Percentiles rank a stretch among this genome's conserved stretches.
Conservation (phyloP, 768 basidiomycete species). For the Hysterangium stoloniferum region DNA sequence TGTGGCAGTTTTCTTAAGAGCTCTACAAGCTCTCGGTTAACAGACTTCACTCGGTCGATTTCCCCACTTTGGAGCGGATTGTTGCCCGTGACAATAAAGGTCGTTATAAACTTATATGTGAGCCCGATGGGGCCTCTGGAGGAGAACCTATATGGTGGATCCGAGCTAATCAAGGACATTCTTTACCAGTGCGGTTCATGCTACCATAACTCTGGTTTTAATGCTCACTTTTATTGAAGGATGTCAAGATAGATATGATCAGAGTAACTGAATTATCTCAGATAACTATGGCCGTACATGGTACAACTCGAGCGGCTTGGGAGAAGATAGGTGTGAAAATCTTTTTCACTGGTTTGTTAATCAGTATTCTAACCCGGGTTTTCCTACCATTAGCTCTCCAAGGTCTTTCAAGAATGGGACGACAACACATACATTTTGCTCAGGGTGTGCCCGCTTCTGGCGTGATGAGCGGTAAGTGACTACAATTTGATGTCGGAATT, state of each 20-base stretch:
- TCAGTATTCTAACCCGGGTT: slow-evolving; percentile 1
- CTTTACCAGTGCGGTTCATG: slow-evolving; percentile 50
- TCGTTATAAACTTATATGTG: slow-evolving; percentile 51
- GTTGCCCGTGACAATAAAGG: slow-evolving; percentile 62
- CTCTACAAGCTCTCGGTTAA: slow-evolving; percentile 54
- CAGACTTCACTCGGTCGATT: slow-evolving; percentile 54
- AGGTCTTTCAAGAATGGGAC: slow-evolving; percentile 76
- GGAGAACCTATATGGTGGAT: slow-evolving; percentile 67
- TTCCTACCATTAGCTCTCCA: slow-evolving; percentile 40
- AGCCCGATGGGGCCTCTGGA: slow-evolving; percentile 30
- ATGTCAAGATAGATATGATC: slow-evolving; percentile 58
- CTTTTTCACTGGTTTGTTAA: not conserved
- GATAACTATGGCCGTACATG: slow-evolving; percentile 79
- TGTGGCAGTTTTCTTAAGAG: slow-evolving; percentile 3
- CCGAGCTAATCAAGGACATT: slow-evolving; percentile 86
- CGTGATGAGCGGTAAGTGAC: slow-evolving; percentile 63
- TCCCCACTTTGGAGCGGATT: slow-evolving; percentile 48
- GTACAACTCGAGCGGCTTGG: slow-evolving; percentile 69
- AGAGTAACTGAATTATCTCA: slow-evolving; percentile 50
- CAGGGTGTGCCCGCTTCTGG: slow-evolving; percentile 60
- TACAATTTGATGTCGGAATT: not conserved
- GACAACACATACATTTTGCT: slow-evolving; percentile 92
- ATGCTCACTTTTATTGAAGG: slow-evolving; percentile 32
- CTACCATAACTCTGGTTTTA: not conserved
- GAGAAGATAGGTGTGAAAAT: slow-evolving; percentile 47